Conservation (phyloP, 2,329 filamentous ascomycete genomes). For the Emmonsiellopsis sp. region DNA sequence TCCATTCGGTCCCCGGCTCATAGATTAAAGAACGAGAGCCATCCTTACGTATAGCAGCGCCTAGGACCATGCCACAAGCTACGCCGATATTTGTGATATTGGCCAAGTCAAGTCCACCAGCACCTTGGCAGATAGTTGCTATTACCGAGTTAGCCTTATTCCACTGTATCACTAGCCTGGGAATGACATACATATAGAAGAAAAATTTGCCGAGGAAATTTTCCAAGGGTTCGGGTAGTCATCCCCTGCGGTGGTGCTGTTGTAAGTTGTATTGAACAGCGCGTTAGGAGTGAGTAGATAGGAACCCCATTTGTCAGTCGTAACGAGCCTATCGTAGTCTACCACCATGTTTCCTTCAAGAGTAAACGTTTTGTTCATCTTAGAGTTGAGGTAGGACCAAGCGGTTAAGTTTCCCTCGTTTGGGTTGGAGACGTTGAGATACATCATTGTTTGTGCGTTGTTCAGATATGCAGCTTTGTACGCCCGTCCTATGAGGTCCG, state of each 20-base stretch:
- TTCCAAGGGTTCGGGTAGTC: constrained; percentile 25
- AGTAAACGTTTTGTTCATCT: constrained; percentile 26
- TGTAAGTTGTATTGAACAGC: constrained; percentile 3
- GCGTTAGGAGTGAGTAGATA: neutral
- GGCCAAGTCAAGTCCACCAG: constrained; percentile 21
- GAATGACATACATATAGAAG: constrained; percentile 13
- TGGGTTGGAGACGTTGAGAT: constrained; percentile 31
- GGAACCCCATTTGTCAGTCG: neutral
- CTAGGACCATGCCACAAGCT: constrained; percentile 33
- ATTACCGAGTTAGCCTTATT: constrained; percentile 8
- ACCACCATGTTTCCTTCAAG: neutral
- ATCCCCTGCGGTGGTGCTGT: neutral
- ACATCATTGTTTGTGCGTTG: constrained; percentile 33
- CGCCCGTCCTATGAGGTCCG: constrained; percentile 31
- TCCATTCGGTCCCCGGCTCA: constrained; percentile 36
- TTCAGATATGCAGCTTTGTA: constrained; percentile 37
- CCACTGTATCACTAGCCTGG: neutral
- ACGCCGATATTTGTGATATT: constrained; percentile 37
- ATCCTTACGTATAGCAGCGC: constrained; percentile 30
- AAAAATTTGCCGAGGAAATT: constrained; percentile 19
- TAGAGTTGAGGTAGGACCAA: constrained; percentile 32
- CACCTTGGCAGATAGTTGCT: constrained; percentile 23
- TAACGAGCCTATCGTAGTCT: neutral
- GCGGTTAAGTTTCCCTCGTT: constrained; percentile 13
- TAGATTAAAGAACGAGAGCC: constrained; percentile 26